phyloP scores from a whole-genome alignment of 768 basidiomycete species.

The Xerocomellus intermedius region DNA sequence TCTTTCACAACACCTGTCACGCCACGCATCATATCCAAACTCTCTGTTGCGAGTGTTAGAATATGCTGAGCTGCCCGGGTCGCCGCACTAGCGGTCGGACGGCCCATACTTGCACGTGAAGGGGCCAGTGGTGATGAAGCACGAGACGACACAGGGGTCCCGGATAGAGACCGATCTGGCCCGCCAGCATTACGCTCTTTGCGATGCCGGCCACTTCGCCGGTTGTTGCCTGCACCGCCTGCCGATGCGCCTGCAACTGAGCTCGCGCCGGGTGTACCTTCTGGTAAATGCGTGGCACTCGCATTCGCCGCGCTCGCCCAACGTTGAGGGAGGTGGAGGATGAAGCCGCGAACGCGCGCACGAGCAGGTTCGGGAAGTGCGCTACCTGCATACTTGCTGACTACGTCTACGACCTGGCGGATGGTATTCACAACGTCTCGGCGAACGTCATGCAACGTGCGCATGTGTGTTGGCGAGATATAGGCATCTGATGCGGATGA shows the following conservation, averaged over 20 bases:
- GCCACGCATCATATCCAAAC: slow-evolving; percentile 87
- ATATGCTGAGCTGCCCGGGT: slow-evolving; percentile 77
- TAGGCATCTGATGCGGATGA: slow-evolving; percentile 30
- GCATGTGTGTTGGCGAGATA: slow-evolving; percentile 52
- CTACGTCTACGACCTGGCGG: slow-evolving; percentile 84
- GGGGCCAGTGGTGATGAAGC: slow-evolving; percentile 34
- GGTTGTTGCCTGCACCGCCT: slow-evolving; percentile 17
- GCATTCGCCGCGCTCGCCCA: slow-evolving; percentile 64
- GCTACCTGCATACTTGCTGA: slow-evolving; percentile 80
- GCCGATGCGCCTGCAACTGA: slow-evolving; percentile 36
- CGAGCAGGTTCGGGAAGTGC: slow-evolving; percentile 86
- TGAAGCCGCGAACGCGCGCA: slow-evolving; percentile 68
- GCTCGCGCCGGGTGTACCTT: slow-evolving; percentile 33
- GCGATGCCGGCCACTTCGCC: slow-evolving; percentile 25
- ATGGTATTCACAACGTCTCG: slow-evolving; percentile 86
- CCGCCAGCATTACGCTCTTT: slow-evolving; percentile 41
- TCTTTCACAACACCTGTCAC: slow-evolving; percentile 89
- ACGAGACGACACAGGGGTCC: slow-evolving; percentile 36
- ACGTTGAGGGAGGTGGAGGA: slow-evolving; percentile 76
- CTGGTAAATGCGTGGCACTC: slow-evolving; percentile 20
- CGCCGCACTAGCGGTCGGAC: slow-evolving; percentile 52
- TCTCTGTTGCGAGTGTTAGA: slow-evolving; percentile 83
- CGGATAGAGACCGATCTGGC: slow-evolving; percentile 30
- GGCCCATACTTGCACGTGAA: slow-evolving; percentile 19
- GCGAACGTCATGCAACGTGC: slow-evolving; percentile 71